These are phyloP conservation scores for Tritrichomonas foetus DNA, from an alignment of 208 protist species.

Conservation along the genomic window DNA sequence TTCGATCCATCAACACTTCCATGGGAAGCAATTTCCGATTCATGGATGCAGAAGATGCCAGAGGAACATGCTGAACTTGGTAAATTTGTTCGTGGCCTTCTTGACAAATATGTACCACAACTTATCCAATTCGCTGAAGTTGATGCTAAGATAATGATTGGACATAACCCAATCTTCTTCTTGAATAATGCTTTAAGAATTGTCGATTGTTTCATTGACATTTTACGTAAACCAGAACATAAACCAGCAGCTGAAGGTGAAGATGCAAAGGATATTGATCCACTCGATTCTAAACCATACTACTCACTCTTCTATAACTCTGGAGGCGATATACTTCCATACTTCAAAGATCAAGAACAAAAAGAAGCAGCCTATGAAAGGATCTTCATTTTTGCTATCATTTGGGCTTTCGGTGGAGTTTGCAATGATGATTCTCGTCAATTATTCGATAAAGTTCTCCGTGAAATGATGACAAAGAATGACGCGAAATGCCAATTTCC, in stretches of 20 bases:
- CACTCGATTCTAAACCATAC: neutral
- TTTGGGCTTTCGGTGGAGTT: conserved; percentile 89
- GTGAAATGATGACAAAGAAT: conserved; percentile 52
- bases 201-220: neutral
- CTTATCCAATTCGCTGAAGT: neutral
- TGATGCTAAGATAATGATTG: neutral
- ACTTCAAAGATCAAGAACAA: neutral
- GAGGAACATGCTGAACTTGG: neutral
- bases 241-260: neutral
- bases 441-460: conserved; percentile 66
- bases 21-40: conserved; percentile 50
- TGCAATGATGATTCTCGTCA: conserved; percentile 74
- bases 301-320: neutral
- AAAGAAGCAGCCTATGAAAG: neutral
- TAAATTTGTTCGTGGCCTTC: neutral
- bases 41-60: conserved; percentile 48
- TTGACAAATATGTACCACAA: neutral
- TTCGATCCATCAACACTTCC: conserved; percentile 69
- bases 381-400: conserved; percentile 71
- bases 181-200: neutral
- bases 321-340: neutral
- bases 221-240: neutral
- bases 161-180: neutral
- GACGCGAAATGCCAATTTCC: conserved; percentile 63
- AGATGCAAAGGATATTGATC: neutral